Conservation (phyloP, 2,329 filamentous ascomycete species). For the Colletotrichum orbiculare region DNA sequence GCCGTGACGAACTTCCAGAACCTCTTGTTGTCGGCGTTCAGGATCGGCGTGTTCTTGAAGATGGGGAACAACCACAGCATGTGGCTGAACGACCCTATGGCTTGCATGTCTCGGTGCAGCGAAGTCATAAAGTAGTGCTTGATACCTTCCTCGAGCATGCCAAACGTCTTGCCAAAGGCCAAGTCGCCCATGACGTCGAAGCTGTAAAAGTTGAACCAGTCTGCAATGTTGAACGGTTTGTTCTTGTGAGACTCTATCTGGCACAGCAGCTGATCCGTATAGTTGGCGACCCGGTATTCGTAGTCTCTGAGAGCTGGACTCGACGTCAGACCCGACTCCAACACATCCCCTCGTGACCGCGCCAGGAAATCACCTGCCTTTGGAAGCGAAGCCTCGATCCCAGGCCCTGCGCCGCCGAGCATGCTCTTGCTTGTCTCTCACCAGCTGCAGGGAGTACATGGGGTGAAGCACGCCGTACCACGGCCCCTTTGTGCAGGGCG, state of each 20-base stretch:
- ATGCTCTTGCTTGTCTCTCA: constrained; percentile 46
- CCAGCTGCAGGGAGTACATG: constrained; percentile 43
- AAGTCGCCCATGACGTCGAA: constrained; percentile 56
- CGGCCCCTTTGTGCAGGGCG: constrained; percentile 45
- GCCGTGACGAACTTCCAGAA: constrained; percentile 39
- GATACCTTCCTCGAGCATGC: constrained; percentile 45
- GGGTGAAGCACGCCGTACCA: constrained; percentile 48
- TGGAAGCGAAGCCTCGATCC: constrained; percentile 46
- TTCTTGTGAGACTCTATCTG: constrained; percentile 40
- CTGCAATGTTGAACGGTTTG: constrained; percentile 42
- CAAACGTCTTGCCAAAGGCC: constrained; percentile 50
- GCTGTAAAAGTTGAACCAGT: constrained; percentile 49
- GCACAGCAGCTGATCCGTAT: constrained; percentile 40
- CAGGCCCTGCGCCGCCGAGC: constrained; percentile 46
- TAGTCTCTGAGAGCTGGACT: constrained; percentile 41
- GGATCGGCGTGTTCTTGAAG: constrained; percentile 39
- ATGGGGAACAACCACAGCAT: constrained; percentile 39
- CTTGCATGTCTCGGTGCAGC: constrained; percentile 40
- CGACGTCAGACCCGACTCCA: not conserved
- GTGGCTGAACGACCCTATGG: constrained; percentile 41
- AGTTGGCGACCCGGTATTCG: constrained; percentile 42
- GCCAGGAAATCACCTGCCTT: constrained; percentile 37
- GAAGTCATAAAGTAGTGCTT: constrained; percentile 43
- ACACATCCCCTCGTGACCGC: too few relatives aligned
- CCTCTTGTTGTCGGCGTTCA: constrained; percentile 38